These are phyloP conservation scores for Xylaria bambusicola DNA, from an alignment of 495 filamentous ascomycete species.

Conservation along the genomic window DNA sequence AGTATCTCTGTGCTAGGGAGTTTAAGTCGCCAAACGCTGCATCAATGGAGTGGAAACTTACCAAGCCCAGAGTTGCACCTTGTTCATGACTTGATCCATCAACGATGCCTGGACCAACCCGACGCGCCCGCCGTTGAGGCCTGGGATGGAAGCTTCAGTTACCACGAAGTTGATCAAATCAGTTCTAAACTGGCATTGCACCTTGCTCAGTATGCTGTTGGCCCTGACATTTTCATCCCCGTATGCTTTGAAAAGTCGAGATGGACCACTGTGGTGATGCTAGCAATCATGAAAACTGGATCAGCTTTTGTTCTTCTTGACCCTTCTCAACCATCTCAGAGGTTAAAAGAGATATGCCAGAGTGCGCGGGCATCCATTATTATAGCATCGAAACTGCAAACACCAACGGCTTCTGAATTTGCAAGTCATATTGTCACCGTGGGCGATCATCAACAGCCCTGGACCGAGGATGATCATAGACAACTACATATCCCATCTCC, in stretches of 20 bases:
- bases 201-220: constrained; percentile 45
- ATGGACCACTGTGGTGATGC: constrained; percentile 43
- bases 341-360: constrained; percentile 40
- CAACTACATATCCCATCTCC: too few relatives aligned
- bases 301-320: constrained; percentile 33
- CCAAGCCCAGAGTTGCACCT: neutral
- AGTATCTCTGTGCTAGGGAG: neutral
- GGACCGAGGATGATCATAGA: too few relatives aligned
- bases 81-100: constrained; percentile 1
- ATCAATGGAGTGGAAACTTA: neutral
- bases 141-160: constrained; percentile 43
- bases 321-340: constrained; percentile 26
- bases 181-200: constrained; percentile 33
- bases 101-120: constrained; percentile 19
- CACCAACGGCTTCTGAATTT: neutral
- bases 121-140: constrained; percentile 36
- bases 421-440: neutral
- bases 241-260: constrained; percentile 57
- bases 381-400: neutral
- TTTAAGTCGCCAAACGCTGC: constrained; percentile 1
- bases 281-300: constrained; percentile 41
- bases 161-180: constrained; percentile 36
- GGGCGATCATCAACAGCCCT: too few relatives aligned
- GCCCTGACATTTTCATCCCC: constrained; percentile 51
- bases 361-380: neutral